These are phyloP conservation scores for Bothriochloa decipiens DNA, from an alignment of 176 grass and related monocot species.

Conservation along the genomic window DNA sequence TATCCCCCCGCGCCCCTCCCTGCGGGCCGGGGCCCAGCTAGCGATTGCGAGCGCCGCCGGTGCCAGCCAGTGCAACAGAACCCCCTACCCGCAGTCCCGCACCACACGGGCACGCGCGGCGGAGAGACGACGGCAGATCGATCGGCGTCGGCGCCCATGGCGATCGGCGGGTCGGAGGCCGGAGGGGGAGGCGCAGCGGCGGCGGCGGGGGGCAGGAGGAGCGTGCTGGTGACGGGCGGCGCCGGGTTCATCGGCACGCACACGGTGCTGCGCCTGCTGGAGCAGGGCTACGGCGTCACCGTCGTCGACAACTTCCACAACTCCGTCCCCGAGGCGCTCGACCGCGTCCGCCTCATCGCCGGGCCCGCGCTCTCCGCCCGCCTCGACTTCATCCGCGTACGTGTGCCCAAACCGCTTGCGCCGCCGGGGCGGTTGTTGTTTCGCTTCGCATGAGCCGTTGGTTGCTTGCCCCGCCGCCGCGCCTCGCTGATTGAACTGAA, in stretches of 20 bases:
- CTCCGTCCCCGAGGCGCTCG: constrained; percentile 83
- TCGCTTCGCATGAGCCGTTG: not conserved
- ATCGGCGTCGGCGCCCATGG: constrained; percentile 22
- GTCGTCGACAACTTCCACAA: constrained; percentile 95
- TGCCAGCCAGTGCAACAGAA: constrained; percentile 13
- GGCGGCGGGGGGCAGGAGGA: not conserved
- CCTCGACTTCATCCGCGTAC: constrained; percentile 73
- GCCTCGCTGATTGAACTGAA: not conserved
- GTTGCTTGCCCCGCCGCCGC: not conserved
- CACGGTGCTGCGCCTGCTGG: constrained; percentile 85
- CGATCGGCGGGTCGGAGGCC: constrained; percentile 36
- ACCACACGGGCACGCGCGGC: not conserved
- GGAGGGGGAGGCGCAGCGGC: not conserved
- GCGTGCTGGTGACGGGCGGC: constrained; percentile 87
- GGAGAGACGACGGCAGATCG: no score
- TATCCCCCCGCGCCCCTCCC: not conserved
- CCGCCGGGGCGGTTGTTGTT: no score
- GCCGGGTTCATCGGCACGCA: constrained; percentile 95
- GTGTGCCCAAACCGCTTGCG: not conserved
- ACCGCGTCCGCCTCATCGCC: constrained; percentile 78
- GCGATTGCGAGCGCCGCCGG: not conserved
- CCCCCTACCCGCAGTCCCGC: no score
- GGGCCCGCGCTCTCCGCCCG: constrained; percentile 61
- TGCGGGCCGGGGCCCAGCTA: not conserved
- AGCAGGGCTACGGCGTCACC: constrained; percentile 67